Conservation (phyloP, 805 yeast species). For the Yamadazyma nakazawae region DNA sequence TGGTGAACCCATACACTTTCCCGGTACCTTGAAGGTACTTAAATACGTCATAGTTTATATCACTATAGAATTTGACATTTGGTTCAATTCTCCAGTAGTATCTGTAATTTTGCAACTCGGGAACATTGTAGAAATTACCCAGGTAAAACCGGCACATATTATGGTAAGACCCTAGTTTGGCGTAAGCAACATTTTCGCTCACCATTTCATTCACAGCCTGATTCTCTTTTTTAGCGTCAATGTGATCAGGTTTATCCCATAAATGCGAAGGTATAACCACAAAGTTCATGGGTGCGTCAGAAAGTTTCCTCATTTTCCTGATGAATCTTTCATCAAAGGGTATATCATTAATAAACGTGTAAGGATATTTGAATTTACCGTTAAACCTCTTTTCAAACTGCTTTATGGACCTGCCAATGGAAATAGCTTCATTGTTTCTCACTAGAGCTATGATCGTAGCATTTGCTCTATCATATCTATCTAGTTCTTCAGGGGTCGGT, state of each 20-base stretch:
- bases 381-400: slow-evolving; percentile 67
- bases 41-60: slow-evolving; percentile 73
- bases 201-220: slow-evolving; percentile 39
- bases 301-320: slow-evolving; percentile 31
- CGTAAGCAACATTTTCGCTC: slow-evolving; percentile 54
- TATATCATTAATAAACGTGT: slow-evolving; percentile 72
- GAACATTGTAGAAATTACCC: slow-evolving; percentile 59
- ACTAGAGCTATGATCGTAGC: slow-evolving; percentile 76
- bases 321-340: slow-evolving; percentile 61
- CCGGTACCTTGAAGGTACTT: slow-evolving; percentile 64
- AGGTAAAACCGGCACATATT: slow-evolving; percentile 84
- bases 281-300: slow-evolving; percentile 32
- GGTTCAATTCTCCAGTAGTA: slow-evolving; percentile 88
- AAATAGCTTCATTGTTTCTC: slow-evolving; percentile 57
- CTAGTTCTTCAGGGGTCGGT: slow-evolving; percentile 16
- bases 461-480: slow-evolving; percentile 47
- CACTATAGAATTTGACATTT: slow-evolving; percentile 60
- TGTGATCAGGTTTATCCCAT: slow-evolving; percentile 60
- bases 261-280: slow-evolving; percentile 38
- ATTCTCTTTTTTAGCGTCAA: slow-evolving; percentile 45
- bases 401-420: slow-evolving; percentile 50
- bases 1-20: slow-evolving; percentile 72
- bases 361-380: slow-evolving; percentile 70
- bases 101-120: slow-evolving; percentile 55
- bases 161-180: slow-evolving; percentile 62